Conservation (phyloP, 2,329 filamentous ascomycete species). For the Microthyrium microscopicum region DNA sequence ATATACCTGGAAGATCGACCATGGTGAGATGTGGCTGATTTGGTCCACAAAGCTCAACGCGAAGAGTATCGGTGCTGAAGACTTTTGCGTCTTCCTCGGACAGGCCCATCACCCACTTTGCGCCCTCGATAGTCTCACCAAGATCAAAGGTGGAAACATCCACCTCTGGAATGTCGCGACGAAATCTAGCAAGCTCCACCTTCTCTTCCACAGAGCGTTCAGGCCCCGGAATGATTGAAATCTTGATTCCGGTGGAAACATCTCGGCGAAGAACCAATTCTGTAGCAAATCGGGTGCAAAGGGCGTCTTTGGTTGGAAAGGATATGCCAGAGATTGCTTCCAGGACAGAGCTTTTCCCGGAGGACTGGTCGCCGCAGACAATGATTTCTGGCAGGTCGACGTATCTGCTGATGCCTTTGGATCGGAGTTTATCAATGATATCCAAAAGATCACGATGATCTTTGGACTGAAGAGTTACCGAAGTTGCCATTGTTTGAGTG, state of each 20-base stretch:
- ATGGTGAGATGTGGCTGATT: conserved; percentile 44
- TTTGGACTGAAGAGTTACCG: conserved; percentile 14
- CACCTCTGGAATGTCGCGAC: neutral
- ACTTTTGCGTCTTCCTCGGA: conserved; percentile 9
- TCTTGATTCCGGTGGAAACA: conserved; percentile 20
- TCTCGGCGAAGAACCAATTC: conserved; percentile 38
- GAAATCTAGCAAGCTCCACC: conserved; percentile 9
- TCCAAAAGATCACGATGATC: conserved; percentile 28
- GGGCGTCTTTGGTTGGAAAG: conserved; percentile 37
- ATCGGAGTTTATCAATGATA: conserved; percentile 39
- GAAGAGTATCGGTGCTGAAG: conserved; percentile 24
- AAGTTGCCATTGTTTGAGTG: too few species aligned
- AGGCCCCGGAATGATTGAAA: conserved; percentile 25
- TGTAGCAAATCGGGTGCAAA: conserved; percentile 46
- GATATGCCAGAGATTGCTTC: conserved; percentile 45
- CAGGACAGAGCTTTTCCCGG: conserved; percentile 48
- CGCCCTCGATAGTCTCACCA: neutral
- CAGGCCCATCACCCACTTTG: conserved; percentile 5
- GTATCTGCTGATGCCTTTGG: conserved; percentile 28
- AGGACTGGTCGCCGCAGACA: conserved; percentile 43
- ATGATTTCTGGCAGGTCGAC: conserved; percentile 38
- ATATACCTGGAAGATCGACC: conserved; percentile 33
- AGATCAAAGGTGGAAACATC: too few species aligned
- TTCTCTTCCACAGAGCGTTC: conserved; percentile 11
- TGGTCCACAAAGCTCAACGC: conserved; percentile 42